phyloP scores from a whole-genome alignment of 1,284 basidiomycete species.

The Prillingera fragicola region DNA sequence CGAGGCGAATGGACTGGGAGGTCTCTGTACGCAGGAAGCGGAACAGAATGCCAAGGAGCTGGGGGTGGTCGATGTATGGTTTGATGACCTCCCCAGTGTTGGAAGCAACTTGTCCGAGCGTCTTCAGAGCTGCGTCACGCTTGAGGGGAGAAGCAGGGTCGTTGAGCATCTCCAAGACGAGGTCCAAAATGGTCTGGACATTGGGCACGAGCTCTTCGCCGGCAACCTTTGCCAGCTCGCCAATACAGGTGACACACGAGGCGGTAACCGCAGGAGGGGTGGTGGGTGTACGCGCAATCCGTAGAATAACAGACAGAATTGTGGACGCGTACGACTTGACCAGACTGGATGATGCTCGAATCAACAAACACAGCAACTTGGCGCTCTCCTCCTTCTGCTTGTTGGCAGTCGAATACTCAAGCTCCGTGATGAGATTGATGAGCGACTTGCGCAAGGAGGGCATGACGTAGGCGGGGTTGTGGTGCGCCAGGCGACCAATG shows the following conservation, averaged over 20 bases:
- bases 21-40: conserved; percentile 82
- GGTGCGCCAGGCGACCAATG: conserved; percentile 88
- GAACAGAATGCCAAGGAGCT: conserved; percentile 79
- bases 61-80: conserved; percentile 85
- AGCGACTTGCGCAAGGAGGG: conserved; percentile 92
- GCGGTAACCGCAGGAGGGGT: conserved; percentile 82
- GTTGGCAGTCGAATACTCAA: conserved; percentile 91
- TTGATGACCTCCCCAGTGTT: conserved; percentile 93
- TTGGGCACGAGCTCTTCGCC: conserved; percentile 84
- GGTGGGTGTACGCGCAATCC: conserved; percentile 70
- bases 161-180: conserved; percentile 80
- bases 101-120: conserved; percentile 90
- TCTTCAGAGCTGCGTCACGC: conserved; percentile 88
- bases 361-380: conserved; percentile 74
- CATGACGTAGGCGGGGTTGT: conserved; percentile 99
- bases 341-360: conserved; percentile 83
- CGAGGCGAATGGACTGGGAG: conserved; percentile 69
- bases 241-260: conserved; percentile 87
- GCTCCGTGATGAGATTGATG: conserved; percentile 92
- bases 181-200: conserved; percentile 79
- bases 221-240: conserved; percentile 87
- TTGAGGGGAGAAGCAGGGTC: conserved; percentile 71
- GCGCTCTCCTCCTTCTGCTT: conserved; percentile 84
- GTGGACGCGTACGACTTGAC: conserved; percentile 98
- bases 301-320: conserved; percentile 84